A percentile compares a stretch with the other conserved stretches of the same genome.
These are phyloP conservation scores for Pythium vanterpoolii DNA, from an alignment of 352 stramenopile genomes.

Conservation along the genomic window DNA sequence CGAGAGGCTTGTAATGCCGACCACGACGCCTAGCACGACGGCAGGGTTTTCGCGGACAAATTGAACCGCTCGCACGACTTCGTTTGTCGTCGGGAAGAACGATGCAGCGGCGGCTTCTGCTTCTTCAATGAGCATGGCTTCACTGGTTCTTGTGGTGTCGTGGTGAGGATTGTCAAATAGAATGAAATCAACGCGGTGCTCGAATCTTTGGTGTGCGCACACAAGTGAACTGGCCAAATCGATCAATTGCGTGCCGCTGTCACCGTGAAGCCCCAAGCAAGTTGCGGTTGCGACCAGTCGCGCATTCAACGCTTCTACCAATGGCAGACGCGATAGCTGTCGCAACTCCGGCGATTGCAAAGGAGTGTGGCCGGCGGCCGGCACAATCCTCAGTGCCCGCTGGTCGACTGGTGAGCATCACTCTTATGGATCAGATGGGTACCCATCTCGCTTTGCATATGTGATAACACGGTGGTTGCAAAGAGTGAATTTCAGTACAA, in stretches of 20 bases:
- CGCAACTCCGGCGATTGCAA: neutral
- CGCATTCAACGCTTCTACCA: neutral
- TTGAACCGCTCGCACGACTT: constrained; percentile 59
- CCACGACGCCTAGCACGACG: constrained; percentile 56
- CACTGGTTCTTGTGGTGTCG: neutral
- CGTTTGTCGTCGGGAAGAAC: constrained; percentile 57
- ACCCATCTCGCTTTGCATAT: neutral
- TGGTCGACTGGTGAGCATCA: constrained; percentile 11
- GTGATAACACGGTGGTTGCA: constrained; percentile 5
- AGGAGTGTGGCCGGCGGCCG: neutral
- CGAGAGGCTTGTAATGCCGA: constrained; percentile 65
- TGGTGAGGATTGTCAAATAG: no score
- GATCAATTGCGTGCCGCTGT: constrained; percentile 16
- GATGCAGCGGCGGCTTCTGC: constrained; percentile 40
- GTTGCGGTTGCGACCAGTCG: constrained; percentile 12
- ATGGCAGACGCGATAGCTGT: neutral
- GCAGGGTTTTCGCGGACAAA: constrained; percentile 69
- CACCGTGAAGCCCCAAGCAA: constrained; percentile 1
- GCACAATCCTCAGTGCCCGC: neutral
- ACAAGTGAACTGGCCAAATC: neutral
- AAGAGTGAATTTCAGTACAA: neutral
- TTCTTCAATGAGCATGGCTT: constrained; percentile 33
- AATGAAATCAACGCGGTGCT: neutral
- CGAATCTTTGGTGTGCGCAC: neutral
- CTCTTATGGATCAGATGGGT: constrained; percentile 2